phyloP scores from a whole-genome alignment of 371 early-diverging fungal species.

The Circinella umbellata region DNA sequence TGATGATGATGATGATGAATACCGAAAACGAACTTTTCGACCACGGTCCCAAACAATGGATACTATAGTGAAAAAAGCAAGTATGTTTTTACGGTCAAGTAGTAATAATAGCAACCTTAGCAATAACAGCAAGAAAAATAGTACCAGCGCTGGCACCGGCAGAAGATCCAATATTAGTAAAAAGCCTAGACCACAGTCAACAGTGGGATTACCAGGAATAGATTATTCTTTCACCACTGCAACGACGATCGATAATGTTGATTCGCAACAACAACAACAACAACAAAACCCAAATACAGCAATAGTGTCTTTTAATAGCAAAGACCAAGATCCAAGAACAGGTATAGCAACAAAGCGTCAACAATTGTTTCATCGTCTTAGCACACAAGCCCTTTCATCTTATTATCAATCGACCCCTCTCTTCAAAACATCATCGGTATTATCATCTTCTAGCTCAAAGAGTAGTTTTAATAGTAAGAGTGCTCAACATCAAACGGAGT shows the following conservation, averaged over 20 bases:
- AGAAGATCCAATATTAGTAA: neutral
- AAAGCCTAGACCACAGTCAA: conserved; percentile 10
- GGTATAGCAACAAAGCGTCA: neutral
- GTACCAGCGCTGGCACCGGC: neutral
- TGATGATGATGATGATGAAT: neutral
- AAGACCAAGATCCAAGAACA: neutral
- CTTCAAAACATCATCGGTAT: neutral
- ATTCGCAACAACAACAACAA: neutral
- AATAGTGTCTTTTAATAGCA: neutral
- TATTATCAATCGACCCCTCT: conserved; percentile 6
- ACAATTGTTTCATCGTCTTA: neutral
- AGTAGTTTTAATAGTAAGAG: neutral
- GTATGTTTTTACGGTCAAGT: conserved; percentile 10
- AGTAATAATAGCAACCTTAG: neutral
- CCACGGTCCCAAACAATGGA: conserved; percentile 13
- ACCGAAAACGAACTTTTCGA: neutral
- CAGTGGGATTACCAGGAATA: neutral
- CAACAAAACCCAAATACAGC: neutral
- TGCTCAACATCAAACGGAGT: neutral
- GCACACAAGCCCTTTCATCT: neutral
- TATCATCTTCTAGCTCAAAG: too few species aligned
- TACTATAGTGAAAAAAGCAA: conserved; percentile 9
- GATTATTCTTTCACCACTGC: neutral
- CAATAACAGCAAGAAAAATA: neutral
- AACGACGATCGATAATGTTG: neutral